These are phyloP conservation scores for Posidonia oceanica DNA, from an alignment of 116 monocot genomes.

Conservation along the genomic window DNA sequence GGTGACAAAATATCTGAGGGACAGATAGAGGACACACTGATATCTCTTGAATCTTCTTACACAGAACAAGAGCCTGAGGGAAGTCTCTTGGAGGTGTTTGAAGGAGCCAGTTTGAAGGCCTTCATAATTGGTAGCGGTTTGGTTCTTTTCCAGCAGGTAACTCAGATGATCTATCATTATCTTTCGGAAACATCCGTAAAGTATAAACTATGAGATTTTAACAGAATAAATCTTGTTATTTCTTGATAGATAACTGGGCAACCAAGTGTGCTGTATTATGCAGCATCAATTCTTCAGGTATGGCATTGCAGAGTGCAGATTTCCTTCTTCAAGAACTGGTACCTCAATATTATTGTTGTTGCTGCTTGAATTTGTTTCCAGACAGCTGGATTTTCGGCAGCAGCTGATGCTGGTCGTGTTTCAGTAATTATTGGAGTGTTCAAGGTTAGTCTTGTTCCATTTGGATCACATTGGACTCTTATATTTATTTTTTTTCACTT, in stretches of 20 bases:
- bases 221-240: background rate
- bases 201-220: background rate
- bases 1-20: constrained; percentile 46
- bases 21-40: constrained; percentile 68
- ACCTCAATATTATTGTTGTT: background rate
- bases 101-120: constrained; percentile 95
- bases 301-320: background rate
- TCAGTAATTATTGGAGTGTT: constrained; percentile 81
- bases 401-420: constrained; percentile 91
- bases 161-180: background rate
- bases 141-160: constrained; percentile 93
- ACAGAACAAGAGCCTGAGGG: constrained; percentile 48
- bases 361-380: constrained; percentile 16
- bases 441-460: constrained; percentile 39
- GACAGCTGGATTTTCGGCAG: constrained; percentile 95
- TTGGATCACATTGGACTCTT: background rate
- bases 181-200: background rate
- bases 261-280: constrained; percentile 95
- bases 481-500: background rate
- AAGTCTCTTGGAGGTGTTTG: constrained; percentile 64
- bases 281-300: constrained; percentile 94
- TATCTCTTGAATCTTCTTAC: constrained; percentile 57
- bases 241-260: constrained; percentile 83
- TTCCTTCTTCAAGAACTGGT: background rate
- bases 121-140: constrained; percentile 90